Percentiles rank a stretch among this genome's conserved stretches.
phyloP scores from a whole-genome alignment of 331 rosid genomes.

The Saraca asoca region DNA sequence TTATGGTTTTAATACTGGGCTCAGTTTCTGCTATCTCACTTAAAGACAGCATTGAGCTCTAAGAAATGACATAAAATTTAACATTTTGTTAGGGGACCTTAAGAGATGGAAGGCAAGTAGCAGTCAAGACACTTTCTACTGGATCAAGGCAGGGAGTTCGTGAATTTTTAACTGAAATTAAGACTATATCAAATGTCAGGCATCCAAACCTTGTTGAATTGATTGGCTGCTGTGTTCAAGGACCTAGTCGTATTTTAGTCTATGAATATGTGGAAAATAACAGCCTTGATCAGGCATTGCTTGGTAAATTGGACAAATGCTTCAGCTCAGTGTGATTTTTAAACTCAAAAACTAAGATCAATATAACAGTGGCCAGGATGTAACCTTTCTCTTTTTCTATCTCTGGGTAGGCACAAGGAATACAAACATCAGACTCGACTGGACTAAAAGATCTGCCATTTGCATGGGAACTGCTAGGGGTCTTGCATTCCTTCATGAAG shows the following conservation, averaged over 20 bases:
- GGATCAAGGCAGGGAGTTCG: conserved; percentile 83
- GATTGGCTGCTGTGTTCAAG: conserved; percentile 84
- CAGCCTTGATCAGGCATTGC: conserved; percentile 70
- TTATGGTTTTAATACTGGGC: conserved; percentile 11
- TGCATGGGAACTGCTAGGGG: conserved; percentile 79
- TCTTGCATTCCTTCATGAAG: conserved; percentile 91
- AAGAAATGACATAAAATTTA: conserved; percentile 21
- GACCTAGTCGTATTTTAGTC: conserved; percentile 68
- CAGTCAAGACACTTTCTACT: conserved; percentile 83
- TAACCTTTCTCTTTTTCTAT: conserved; percentile 27
- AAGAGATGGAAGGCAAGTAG: conserved; percentile 59
- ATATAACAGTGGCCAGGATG: conserved; percentile 1
- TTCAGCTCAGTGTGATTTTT: conserved; percentile 17
- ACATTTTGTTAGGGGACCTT: conserved; percentile 72
- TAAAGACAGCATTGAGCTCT: conserved; percentile 8
- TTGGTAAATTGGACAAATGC: conserved; percentile 50
- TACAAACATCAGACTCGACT: conserved; percentile 51
- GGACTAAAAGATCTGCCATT: conserved; percentile 80
- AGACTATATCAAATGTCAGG: conserved; percentile 70
- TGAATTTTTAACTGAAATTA: conserved; percentile 79
- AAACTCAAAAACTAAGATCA: conserved; percentile 19
- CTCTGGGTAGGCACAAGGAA: conserved; percentile 51
- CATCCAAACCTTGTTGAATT: conserved; percentile 90
- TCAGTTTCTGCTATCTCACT: conserved; percentile 17
- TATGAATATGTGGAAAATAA: conserved; percentile 84